These are phyloP conservation scores for Mycena polygramma DNA, from an alignment of 768 basidiomycete genomes.

Conservation along the genomic window DNA sequence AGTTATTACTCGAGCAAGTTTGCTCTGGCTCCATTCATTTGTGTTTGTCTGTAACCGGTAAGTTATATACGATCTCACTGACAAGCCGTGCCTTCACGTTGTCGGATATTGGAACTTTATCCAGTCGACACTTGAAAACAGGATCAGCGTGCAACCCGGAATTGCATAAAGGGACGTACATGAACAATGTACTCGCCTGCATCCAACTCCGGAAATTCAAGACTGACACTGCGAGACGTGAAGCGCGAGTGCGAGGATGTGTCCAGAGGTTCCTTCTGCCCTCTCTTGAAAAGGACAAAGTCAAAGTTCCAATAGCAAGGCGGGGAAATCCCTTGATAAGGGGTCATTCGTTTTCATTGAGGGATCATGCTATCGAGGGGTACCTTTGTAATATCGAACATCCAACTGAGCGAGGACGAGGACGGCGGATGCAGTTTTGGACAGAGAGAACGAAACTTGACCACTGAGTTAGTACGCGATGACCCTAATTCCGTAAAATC, in stretches of 20 bases:
- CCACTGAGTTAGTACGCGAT: not conserved
- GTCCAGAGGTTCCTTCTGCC: constrained; percentile 37
- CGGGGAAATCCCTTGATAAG: constrained; percentile 43
- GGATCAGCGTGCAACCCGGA: not conserved
- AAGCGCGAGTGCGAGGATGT: constrained; percentile 37
- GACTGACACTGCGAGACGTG: constrained; percentile 41
- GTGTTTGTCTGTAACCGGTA: constrained; percentile 10
- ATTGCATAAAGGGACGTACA: constrained; percentile 13
- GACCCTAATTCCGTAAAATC: not conserved
- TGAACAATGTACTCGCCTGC: constrained; percentile 35
- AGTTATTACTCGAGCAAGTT: constrained; percentile 27
- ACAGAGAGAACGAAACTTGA: constrained; percentile 47
- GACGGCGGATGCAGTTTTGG: constrained; percentile 40
- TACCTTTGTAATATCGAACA: constrained; percentile 45
- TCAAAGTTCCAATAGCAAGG: constrained; percentile 46
- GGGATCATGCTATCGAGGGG: too few species aligned
- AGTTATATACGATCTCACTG: not conserved
- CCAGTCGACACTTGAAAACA: constrained; percentile 27
- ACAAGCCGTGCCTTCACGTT: not conserved
- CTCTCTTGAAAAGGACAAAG: constrained; percentile 46
- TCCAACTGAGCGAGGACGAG: constrained; percentile 50
- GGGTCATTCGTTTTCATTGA: too few species aligned
- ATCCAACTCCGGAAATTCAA: constrained; percentile 39
- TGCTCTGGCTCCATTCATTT: constrained; percentile 32
- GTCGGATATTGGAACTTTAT: constrained; percentile 34